Percentiles rank a stretch among this genome's conserved stretches.
Evolutionary conservation across 1,284 basidiomycete species (phyloP).

Genomic region (Sanghuangporus weigelae): DNA sequence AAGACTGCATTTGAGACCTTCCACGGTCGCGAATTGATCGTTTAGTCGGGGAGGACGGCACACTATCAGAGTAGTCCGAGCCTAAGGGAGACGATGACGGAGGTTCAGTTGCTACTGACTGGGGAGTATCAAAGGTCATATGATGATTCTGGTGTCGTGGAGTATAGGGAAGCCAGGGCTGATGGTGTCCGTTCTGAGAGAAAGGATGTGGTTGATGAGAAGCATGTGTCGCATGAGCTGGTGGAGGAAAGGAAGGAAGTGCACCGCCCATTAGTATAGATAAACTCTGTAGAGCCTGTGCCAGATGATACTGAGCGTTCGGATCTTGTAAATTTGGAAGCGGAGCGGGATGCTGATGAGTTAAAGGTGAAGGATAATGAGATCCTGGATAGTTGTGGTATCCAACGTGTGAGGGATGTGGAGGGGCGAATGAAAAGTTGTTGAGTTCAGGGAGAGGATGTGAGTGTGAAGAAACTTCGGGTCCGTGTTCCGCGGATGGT

Average conservation of each 20-base stretch:
- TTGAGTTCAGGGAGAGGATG: not conserved
- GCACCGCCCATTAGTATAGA: conserved; percentile 12
- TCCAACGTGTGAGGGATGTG: not conserved
- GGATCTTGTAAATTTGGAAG: conserved; percentile 11
- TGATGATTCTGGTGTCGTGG: not conserved
- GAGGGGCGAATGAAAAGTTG: not conserved
- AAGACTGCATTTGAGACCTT: not conserved
- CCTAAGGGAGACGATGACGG: conserved; percentile 15
- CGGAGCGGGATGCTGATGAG: not conserved
- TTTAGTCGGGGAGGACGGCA: conserved; percentile 12
- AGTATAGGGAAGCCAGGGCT: conserved; percentile 1
- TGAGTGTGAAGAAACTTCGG: not conserved
- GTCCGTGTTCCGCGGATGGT: not conserved
- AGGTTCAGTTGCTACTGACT: conserved; percentile 6
- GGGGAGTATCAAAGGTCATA: conserved; percentile 1
- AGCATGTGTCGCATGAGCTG: not conserved
- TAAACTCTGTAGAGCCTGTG: conserved; percentile 13
- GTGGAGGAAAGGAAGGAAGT: not conserved
- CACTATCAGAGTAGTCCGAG: conserved; percentile 11
- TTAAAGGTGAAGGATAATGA: not conserved
- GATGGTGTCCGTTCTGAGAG: not conserved
- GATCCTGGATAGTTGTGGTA: not conserved
- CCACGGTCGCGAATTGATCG: not conserved
- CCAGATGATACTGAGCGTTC: conserved; percentile 12
- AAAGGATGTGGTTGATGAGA: not conserved